Percentiles rank a stretch among this genome's conserved stretches.
phyloP scores from a whole-genome alignment of 1,284 basidiomycete genomes.

The Apiotrichum montevideense region DNA sequence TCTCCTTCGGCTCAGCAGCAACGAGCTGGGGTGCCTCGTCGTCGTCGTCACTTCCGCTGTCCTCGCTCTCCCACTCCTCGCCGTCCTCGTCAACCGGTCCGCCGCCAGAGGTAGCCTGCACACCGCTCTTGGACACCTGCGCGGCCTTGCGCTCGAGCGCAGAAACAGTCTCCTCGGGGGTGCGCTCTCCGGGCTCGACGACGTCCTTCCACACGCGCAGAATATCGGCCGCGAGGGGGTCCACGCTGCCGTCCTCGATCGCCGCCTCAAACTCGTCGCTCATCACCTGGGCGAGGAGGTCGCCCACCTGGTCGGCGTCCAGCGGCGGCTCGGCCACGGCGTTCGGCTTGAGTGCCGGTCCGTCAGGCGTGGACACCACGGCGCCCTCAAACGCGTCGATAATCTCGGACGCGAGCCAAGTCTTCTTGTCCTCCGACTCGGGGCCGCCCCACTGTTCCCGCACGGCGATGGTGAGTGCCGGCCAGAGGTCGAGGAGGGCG shows the following conservation, averaged over 20 bases:
- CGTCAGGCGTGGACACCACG: slow-evolving; percentile 13
- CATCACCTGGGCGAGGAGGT: slow-evolving; percentile 65
- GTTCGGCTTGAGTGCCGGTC: slow-evolving; percentile 20
- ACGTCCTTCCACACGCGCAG: slow-evolving; percentile 60
- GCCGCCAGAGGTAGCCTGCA: slow-evolving; percentile 24
- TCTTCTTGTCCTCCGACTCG: slow-evolving; percentile 62
- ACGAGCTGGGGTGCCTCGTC: slow-evolving; percentile 58
- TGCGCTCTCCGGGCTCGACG: slow-evolving; percentile 42
- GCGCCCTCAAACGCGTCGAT: slow-evolving; percentile 71
- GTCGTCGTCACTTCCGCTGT: slow-evolving; percentile 34
- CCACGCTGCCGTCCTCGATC: slow-evolving; percentile 73
- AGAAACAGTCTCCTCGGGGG: slow-evolving; percentile 56
- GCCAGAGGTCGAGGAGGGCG: slow-evolving; percentile 71
- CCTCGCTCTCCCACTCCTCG: slow-evolving; percentile 53
- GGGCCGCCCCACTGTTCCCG: slow-evolving; percentile 76
- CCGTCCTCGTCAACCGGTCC: slow-evolving; percentile 45
- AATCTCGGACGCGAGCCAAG: slow-evolving; percentile 71
- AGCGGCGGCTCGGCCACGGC: slow-evolving; percentile 49
- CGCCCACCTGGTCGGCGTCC: slow-evolving; percentile 68
- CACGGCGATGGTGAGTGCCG: slow-evolving; percentile 73
- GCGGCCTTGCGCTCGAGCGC: slow-evolving; percentile 57
- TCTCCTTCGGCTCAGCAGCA: slow-evolving; percentile 19
- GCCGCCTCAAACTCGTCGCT: slow-evolving; percentile 74
- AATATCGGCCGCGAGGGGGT: slow-evolving; percentile 63
- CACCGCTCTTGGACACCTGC: slow-evolving; percentile 40